Evolutionary conservation across 1,139 yeast species (phyloP).

Genomic region (Arxiozyma telluris): DNA sequence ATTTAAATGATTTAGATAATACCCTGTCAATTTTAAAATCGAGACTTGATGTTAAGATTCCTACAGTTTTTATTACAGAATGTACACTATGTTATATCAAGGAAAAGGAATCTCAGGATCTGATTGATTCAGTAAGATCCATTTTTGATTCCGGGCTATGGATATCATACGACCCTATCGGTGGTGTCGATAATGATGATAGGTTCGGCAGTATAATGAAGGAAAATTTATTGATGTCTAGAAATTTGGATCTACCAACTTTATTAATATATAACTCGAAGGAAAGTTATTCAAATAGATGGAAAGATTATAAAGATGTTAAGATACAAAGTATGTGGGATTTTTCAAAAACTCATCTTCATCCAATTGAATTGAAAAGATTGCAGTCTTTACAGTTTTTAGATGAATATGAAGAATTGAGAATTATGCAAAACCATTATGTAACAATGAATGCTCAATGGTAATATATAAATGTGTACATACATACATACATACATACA

Average conservation of each 20-base stretch:
- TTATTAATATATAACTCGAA: conserved; percentile 43
- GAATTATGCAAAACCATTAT: conserved; percentile 67
- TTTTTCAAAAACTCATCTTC: conserved; percentile 52
- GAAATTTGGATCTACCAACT: conserved; percentile 72
- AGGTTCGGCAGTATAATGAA: conserved; percentile 79
- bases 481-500: too few species aligned
- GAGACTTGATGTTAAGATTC: conserved; percentile 35
- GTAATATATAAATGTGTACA: conserved; percentile 4
- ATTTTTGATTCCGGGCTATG: conserved; percentile 36
- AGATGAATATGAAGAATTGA: conserved; percentile 85
- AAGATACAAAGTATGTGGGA: conserved; percentile 49
- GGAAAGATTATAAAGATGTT: conserved; percentile 20
- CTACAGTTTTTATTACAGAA: conserved; percentile 75
- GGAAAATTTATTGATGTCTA: conserved; percentile 47
- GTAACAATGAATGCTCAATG: conserved; percentile 40
- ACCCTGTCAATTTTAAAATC: conserved; percentile 13
- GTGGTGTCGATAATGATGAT: conserved; percentile 46
- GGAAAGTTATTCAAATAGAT: conserved; percentile 38
- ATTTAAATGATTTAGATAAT: conserved; percentile 19
- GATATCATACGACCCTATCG: conserved; percentile 78
- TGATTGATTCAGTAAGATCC: conserved; percentile 36
- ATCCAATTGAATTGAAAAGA: conserved; percentile 40
- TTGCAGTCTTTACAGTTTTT: conserved; percentile 61
- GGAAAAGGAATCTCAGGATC: conserved; percentile 44
- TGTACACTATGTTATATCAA: conserved; percentile 81